Percentiles rank a stretch among this genome's conserved stretches.
phyloP scores from a whole-genome alignment of 768 basidiomycete species.

The Macrolepiota fuliginosa region DNA sequence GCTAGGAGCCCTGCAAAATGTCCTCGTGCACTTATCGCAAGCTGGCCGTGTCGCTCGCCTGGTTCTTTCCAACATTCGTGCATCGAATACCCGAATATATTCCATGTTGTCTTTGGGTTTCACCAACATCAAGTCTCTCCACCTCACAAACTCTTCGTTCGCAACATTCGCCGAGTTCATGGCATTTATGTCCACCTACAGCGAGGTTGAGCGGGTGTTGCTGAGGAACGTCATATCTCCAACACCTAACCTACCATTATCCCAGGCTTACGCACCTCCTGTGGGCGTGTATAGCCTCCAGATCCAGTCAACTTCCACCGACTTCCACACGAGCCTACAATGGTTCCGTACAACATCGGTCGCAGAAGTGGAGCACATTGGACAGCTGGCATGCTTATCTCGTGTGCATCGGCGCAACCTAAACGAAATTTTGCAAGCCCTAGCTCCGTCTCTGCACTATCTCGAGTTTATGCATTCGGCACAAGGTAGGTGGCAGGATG shows the following conservation, averaged over 20 bases:
- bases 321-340: not conserved
- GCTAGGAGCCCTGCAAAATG: not conserved
- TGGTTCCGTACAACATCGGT: not conserved
- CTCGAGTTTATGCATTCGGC: not conserved
- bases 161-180: not conserved
- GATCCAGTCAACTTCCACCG: not conserved
- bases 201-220: not conserved
- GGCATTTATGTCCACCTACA: not conserved
- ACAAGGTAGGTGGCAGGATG: not conserved
- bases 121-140: not conserved
- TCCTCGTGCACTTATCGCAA: not conserved
- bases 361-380: not conserved
- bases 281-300: conserved; percentile 1
- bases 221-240: not conserved
- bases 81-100: not conserved
- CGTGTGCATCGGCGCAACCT: not conserved
- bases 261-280: not conserved
- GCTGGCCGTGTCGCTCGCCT: not conserved
- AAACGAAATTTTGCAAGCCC: not conserved
- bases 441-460: not conserved
- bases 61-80: not conserved
- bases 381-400: not conserved
- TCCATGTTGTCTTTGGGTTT: not conserved
- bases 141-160: not conserved
- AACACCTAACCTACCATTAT: not conserved